phyloP scores from a whole-genome alignment of 2,329 filamentous ascomycete species.

The Beauveria sp. region DNA sequence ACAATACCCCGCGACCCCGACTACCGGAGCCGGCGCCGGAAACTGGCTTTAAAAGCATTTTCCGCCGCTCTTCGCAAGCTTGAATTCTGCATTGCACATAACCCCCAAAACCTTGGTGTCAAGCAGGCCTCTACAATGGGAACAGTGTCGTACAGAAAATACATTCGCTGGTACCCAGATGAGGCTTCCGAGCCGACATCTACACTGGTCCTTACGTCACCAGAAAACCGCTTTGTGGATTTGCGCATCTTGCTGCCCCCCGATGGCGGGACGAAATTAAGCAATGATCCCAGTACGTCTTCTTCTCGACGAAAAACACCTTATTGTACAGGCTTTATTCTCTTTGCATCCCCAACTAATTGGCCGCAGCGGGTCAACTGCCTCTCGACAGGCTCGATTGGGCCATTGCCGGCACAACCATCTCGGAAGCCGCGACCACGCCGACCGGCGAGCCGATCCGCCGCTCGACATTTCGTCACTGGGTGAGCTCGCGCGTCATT shows the following conservation, averaged over 20 bases:
- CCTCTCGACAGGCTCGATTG: slow-evolving; percentile 44
- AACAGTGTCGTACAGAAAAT: slow-evolving; percentile 49
- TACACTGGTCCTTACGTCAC: slow-evolving; percentile 57
- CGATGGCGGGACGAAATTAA: slow-evolving; percentile 6
- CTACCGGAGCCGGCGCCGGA: slow-evolving; percentile 4
- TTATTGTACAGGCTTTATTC: too few species aligned
- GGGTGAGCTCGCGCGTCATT: slow-evolving; percentile 47
- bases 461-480: slow-evolving; percentile 47
- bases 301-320: too few species aligned
- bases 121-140: slow-evolving; percentile 23
- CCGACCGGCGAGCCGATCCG: slow-evolving; percentile 20
- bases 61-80: background rate
- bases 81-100: background rate
- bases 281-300: slow-evolving; percentile 1
- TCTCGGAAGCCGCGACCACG: slow-evolving; percentile 23
- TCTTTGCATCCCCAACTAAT: background rate
- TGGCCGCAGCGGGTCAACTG: slow-evolving; percentile 4
- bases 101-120: too few species aligned
- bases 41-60: slow-evolving; percentile 1
- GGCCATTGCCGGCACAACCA: slow-evolving; percentile 54
- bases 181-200: slow-evolving; percentile 50
- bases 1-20: slow-evolving; percentile 6
- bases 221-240: slow-evolving; percentile 51
- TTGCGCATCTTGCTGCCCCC: slow-evolving; percentile 41
- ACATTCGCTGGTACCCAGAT: slow-evolving; percentile 50